Percentiles rank a stretch among this genome's conserved stretches.
Evolutionary conservation across 1,284 basidiomycete genomes (phyloP).

Genomic region (Trametes versicolor): DNA sequence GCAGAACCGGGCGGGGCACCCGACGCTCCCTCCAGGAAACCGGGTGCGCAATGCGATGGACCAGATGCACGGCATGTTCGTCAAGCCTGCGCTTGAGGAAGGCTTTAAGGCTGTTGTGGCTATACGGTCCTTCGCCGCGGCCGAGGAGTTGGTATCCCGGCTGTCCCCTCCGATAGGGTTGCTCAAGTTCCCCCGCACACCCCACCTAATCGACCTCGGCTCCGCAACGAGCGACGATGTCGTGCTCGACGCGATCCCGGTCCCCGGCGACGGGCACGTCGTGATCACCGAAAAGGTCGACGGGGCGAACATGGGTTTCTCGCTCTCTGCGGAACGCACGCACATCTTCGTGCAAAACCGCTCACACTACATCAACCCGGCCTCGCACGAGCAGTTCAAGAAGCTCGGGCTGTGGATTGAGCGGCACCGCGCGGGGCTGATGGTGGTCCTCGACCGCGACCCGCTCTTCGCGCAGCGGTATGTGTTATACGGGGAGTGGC

Average conservation of each 20-base stretch:
- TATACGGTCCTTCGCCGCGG: conserved; percentile 60
- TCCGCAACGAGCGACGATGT: conserved; percentile 64
- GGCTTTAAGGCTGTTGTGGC: conserved; percentile 60
- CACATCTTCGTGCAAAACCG: conserved; percentile 68
- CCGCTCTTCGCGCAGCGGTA: conserved; percentile 63
- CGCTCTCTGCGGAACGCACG: conserved; percentile 56
- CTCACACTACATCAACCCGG: conserved; percentile 66
- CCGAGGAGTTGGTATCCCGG: conserved; percentile 54
- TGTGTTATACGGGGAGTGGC: conserved; percentile 71
- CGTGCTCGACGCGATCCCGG: conserved; percentile 36
- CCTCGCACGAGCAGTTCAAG: conserved; percentile 67
- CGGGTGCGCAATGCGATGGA: conserved; percentile 63
- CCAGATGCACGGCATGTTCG: conserved; percentile 60
- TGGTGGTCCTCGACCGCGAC: conserved; percentile 58
- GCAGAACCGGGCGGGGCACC: conserved; percentile 63
- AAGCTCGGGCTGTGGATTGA: conserved; percentile 64
- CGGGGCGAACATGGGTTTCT: conserved; percentile 74
- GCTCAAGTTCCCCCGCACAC: conserved; percentile 69
- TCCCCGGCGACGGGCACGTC: conserved; percentile 38
- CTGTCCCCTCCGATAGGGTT: conserved; percentile 57
- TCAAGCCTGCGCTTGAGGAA: conserved; percentile 55
- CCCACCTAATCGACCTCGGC: conserved; percentile 66
- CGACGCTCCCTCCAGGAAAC: conserved; percentile 63
- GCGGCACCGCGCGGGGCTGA: conserved; percentile 54
- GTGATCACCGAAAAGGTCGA: conserved; percentile 73